A percentile compares a stretch with the other conserved stretches of the same genome.
These are phyloP conservation scores for Leccinum ochraceum DNA, from an alignment of 768 basidiomycete species.

Conservation along the genomic window DNA sequence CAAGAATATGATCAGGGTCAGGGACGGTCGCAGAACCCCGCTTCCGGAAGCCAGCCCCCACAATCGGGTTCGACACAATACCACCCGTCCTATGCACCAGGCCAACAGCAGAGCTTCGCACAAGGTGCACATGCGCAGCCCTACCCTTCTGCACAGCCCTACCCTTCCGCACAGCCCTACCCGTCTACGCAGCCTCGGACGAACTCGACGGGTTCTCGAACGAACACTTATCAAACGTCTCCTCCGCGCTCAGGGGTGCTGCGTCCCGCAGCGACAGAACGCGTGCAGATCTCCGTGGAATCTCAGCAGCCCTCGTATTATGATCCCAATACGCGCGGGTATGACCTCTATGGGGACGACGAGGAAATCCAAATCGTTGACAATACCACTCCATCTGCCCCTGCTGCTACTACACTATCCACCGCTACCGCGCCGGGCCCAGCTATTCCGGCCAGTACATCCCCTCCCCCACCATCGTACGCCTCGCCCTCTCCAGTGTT, in stretches of 20 bases:
- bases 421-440: background rate
- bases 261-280: constrained; percentile 1
- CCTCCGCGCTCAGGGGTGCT: background rate
- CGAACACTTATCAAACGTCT: constrained; percentile 5
- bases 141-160: constrained; percentile 2
- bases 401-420: background rate
- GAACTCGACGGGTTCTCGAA: constrained; percentile 8
- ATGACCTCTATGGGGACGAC: constrained; percentile 27
- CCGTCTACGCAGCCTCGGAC: constrained; percentile 1
- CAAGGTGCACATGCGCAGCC: constrained; percentile 12
- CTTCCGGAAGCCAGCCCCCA: background rate
- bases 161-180: background rate
- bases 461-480: constrained; percentile 7
- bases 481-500: constrained; percentile 8
- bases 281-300: constrained; percentile 1
- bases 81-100: background rate
- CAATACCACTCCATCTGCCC: background rate
- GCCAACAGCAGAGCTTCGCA: constrained; percentile 1
- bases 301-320: constrained; percentile 34
- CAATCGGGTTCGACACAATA: constrained; percentile 1
- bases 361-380: constrained; percentile 16
- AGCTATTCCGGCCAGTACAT: background rate
- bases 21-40: constrained; percentile 16
- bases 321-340: constrained; percentile 35
- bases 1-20: constrained; percentile 69